Conservation (phyloP, 805 yeast genomes). For the Brettanomyces anomalus region DNA sequence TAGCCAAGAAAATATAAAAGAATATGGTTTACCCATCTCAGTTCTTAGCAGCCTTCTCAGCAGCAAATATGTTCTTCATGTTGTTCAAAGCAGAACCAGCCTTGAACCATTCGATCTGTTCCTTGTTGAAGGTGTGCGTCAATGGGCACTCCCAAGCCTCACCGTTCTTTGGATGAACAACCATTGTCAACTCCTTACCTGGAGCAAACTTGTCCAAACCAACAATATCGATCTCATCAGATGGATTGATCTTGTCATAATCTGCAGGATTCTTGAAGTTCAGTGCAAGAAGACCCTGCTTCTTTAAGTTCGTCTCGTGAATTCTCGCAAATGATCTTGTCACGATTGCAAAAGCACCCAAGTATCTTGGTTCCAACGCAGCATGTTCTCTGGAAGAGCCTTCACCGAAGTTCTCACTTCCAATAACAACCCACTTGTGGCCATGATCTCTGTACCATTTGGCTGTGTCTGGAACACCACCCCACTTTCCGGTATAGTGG, state of each 20-base stretch:
- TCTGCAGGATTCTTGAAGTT: conserved; percentile 84
- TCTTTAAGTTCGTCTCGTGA: conserved; percentile 99
- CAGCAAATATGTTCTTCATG: conserved; percentile 33
- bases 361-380: conserved; percentile 98
- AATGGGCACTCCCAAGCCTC: conserved; percentile 82
- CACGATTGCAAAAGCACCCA: conserved; percentile 96
- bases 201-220: conserved; percentile 86
- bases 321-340: conserved; percentile 98
- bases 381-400: conserved; percentile 99
- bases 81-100: conserved; percentile 98
- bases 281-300: conserved; percentile 97
- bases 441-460: conserved; percentile 90
- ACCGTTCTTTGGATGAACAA: conserved; percentile 67
- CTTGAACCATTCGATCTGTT: conserved; percentile 99
- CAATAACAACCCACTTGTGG: conserved; percentile 92
- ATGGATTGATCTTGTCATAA: conserved; percentile 89
- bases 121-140: conserved; percentile 91
- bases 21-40: neutral
- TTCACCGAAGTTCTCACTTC: conserved; percentile 99
- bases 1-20: neutral
- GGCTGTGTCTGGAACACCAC: conserved; percentile 96
- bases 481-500: conserved; percentile 84
- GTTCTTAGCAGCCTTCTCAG: conserved; percentile 1
- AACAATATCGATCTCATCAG: conserved; percentile 78
- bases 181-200: conserved; percentile 81